Percentiles rank a stretch among this genome's conserved stretches.
Conservation (phyloP, 345 rosid species). For the Citrus trifoliata region DNA sequence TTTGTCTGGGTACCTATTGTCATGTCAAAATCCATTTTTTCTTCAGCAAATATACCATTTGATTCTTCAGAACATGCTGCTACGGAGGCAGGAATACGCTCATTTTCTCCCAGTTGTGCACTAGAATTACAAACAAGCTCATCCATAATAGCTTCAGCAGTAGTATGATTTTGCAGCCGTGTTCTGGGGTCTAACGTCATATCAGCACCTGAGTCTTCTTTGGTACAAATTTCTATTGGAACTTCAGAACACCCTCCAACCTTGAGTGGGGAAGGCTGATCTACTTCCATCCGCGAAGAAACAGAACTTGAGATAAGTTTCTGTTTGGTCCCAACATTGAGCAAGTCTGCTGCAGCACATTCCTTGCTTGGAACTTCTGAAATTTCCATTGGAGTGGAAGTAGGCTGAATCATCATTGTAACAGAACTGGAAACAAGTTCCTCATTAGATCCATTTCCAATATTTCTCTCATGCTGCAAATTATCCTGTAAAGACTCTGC, state of each 20-base stretch:
- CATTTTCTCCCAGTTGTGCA: conserved; percentile 11
- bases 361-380: conserved; percentile 22
- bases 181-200: conserved; percentile 3
- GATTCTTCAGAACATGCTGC: conserved; percentile 30
- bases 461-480: conserved; percentile 16
- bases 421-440: conserved; percentile 7
- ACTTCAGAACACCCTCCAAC: conserved; percentile 17
- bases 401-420: conserved; percentile 2
- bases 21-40: conserved; percentile 23
- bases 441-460: not conserved
- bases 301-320: conserved; percentile 27
- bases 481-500: conserved; percentile 24
- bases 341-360: conserved; percentile 6
- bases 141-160: conserved; percentile 2
- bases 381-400: conserved; percentile 3
- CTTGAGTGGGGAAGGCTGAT: conserved; percentile 16
- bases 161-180: conserved; percentile 1
- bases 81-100: conserved; percentile 4
- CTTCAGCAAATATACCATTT: conserved; percentile 14
- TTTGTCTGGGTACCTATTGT: conserved; percentile 13
- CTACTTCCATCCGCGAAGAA: conserved; percentile 20
- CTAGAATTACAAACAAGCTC: conserved; percentile 8
- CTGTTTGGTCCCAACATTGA: conserved; percentile 17
- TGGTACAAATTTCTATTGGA: conserved; percentile 15
- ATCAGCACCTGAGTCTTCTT: conserved; percentile 21